These are phyloP conservation scores for Aspergillus arachidicola DNA, from an alignment of 2,329 filamentous ascomycete genomes.

Conservation along the genomic window DNA sequence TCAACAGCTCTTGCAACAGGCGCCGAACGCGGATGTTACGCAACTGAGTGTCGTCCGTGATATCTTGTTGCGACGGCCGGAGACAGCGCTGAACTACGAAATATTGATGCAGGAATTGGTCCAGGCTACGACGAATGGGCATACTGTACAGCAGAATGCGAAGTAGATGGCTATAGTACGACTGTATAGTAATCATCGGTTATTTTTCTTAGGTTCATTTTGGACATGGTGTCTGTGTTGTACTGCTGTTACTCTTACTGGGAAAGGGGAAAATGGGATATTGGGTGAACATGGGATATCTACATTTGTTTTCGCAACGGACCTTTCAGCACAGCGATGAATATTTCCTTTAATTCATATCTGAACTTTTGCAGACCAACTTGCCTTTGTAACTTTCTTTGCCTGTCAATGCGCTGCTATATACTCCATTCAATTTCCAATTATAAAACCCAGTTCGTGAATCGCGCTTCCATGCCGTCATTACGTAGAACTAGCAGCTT, in stretches of 20 bases:
- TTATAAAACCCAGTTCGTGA: not conserved
- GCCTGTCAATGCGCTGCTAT: not conserved
- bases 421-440: not conserved
- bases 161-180: constrained; percentile 13
- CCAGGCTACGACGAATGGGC: constrained; percentile 37
- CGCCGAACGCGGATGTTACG: constrained; percentile 66
- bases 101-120: constrained; percentile 46
- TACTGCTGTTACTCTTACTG: constrained; percentile 10
- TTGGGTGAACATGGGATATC: constrained; percentile 15
- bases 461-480: not conserved
- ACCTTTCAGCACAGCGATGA: constrained; percentile 3
- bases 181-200: constrained; percentile 21
- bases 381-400: not conserved
- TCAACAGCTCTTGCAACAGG: constrained; percentile 69
- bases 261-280: constrained; percentile 12
- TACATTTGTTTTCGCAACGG: constrained; percentile 3
- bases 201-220: constrained; percentile 1
- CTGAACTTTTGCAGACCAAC: not conserved
- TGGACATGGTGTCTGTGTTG: constrained; percentile 15
- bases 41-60: constrained; percentile 75
- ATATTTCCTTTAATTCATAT: not conserved
- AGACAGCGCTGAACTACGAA: constrained; percentile 62
- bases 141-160: constrained; percentile 24
- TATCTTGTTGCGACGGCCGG: constrained; percentile 67
- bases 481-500: not conserved